A percentile compares a stretch with the other conserved stretches of the same genome.
These are phyloP conservation scores for Akanthomyces dipterigenus DNA, from an alignment of 2,329 filamentous ascomycete genomes.

Conservation along the genomic window DNA sequence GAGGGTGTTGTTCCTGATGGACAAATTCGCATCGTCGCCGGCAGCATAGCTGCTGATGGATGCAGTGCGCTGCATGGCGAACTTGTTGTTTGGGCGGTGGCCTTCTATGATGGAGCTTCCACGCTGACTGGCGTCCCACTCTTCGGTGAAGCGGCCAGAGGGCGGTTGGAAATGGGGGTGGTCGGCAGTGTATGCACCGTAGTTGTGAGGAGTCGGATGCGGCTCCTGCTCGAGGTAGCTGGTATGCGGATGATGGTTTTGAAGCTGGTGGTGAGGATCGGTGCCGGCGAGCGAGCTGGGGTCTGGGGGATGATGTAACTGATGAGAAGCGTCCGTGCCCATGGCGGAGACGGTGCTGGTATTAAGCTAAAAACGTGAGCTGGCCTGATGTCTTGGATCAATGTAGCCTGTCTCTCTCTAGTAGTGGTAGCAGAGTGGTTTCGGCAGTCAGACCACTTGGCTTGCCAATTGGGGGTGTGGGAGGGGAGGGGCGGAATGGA, in stretches of 20 bases:
- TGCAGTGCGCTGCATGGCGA: slow-evolving; percentile 51
- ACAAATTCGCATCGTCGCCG: slow-evolving; percentile 37
- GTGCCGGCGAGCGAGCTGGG: background rate
- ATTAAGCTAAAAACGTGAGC: slow-evolving; percentile 5
- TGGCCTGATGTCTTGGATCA: background rate
- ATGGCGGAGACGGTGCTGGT: slow-evolving; percentile 5
- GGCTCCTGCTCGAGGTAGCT: background rate
- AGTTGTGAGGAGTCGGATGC: background rate
- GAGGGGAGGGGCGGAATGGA: background rate
- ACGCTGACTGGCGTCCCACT: slow-evolving; percentile 63
- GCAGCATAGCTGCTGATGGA: slow-evolving; percentile 50
- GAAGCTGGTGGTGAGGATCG: slow-evolving; percentile 1
- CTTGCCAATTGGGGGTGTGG: slow-evolving; percentile 1
- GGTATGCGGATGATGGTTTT: slow-evolving; percentile 1
- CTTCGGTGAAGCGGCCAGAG: slow-evolving; percentile 56
- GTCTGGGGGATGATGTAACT: slow-evolving; percentile 6
- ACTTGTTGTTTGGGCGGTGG: slow-evolving; percentile 20
- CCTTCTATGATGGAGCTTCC: slow-evolving; percentile 58
- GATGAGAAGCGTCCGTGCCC: background rate
- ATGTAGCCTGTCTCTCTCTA: background rate
- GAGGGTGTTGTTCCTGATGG: slow-evolving; percentile 60
- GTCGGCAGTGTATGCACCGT: background rate
- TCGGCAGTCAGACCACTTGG: background rate
- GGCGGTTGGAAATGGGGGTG: background rate
- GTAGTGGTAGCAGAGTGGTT: slow-evolving; percentile 2